Percentiles rank a stretch among this genome's conserved stretches.
Conservation (phyloP, 768 basidiomycete genomes). For the Russula lepida region DNA sequence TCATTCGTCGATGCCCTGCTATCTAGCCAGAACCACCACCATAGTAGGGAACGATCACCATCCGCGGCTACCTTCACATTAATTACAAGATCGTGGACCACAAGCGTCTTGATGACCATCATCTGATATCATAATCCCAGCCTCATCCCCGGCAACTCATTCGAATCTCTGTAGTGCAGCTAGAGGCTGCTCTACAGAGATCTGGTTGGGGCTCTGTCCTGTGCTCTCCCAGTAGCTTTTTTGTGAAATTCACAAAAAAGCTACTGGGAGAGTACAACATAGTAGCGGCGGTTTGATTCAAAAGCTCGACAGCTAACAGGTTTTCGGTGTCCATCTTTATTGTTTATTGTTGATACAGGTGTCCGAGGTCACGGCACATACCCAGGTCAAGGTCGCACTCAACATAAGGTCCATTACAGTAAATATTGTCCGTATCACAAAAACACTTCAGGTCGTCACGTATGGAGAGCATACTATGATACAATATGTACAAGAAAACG, state of each 20-base stretch:
- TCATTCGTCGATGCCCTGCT: neutral
- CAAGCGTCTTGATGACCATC: neutral
- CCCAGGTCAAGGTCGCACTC: too few relatives aligned
- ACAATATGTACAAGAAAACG: neutral
- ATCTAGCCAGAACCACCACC: neutral
- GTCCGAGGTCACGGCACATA: too few relatives aligned
- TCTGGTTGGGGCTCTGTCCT: neutral
- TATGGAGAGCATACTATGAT: neutral
- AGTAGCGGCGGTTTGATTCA: neutral
- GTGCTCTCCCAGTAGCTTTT: neutral
- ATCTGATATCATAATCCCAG: too few relatives aligned
- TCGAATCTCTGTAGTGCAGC: neutral
- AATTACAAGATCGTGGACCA: neutral
- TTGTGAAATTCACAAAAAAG: neutral
- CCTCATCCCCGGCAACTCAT: neutral
- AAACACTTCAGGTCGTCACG: neutral
- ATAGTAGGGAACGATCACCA: neutral
- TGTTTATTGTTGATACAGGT: too few relatives aligned
- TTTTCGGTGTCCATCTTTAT: too few relatives aligned
- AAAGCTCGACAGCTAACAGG: too few relatives aligned
- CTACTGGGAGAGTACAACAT: too few relatives aligned
- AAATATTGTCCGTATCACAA: too few relatives aligned
- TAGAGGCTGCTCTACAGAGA: neutral
- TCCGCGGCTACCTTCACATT: neutral
- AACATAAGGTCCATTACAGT: too few relatives aligned